Conservation (phyloP, 352 stramenopile genomes). For the Globisporangium acanthophoron region DNA sequence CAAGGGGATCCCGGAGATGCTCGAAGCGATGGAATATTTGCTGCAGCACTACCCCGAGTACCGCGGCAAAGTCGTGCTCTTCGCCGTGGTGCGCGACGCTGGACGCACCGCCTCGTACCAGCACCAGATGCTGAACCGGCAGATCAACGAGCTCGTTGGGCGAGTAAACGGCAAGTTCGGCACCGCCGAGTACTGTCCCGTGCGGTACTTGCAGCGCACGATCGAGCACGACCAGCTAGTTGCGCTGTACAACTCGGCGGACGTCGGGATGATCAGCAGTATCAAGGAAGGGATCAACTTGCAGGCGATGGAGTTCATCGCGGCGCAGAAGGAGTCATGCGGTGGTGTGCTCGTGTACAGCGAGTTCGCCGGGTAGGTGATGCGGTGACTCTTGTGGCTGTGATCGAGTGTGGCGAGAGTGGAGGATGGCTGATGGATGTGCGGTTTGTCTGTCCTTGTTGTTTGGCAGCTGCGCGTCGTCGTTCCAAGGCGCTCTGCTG, state of each 20-base stretch:
- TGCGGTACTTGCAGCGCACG: constrained; percentile 85
- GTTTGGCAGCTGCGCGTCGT: constrained; percentile 67
- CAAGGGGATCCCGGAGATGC: constrained; percentile 87
- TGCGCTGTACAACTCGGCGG: constrained; percentile 83
- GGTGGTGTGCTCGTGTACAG: constrained; percentile 88
- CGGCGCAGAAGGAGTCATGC: constrained; percentile 69
- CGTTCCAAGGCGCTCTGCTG: constrained; percentile 82
- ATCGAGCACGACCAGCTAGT: constrained; percentile 87
- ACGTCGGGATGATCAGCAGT: constrained; percentile 86
- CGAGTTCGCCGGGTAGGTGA: constrained; percentile 77
- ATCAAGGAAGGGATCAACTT: constrained; percentile 91
- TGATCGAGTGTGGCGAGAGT: neutral
- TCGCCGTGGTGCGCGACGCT: constrained; percentile 87
- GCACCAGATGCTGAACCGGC: constrained; percentile 80
- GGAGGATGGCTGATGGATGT: neutral
- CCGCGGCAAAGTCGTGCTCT: constrained; percentile 91
- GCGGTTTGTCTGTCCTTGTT: constrained; percentile 11
- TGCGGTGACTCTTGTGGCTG: neutral
- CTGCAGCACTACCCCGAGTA: constrained; percentile 88
- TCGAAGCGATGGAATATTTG: constrained; percentile 87
- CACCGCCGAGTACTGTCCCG: constrained; percentile 83
- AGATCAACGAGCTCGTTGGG: constrained; percentile 88
- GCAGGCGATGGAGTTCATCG: constrained; percentile 90
- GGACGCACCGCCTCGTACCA: constrained; percentile 57
- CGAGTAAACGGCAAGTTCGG: constrained; percentile 86